phyloP scores from a whole-genome alignment of 1,139 yeast genomes.

The Saccharomyces uvarum region DNA sequence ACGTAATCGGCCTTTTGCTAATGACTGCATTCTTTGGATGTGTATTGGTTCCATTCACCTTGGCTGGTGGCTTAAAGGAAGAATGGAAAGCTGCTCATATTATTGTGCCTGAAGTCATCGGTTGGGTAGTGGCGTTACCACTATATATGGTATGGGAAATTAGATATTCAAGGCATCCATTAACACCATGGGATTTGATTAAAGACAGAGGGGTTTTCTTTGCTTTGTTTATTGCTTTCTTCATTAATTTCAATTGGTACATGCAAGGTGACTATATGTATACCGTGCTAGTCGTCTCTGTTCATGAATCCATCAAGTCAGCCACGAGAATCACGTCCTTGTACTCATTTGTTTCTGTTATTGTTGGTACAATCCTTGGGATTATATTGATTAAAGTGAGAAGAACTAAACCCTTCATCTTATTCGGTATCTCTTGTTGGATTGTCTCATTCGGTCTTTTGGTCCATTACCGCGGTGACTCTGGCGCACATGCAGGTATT shows the following conservation, averaged over 20 bases:
- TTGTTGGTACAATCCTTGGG: constrained; percentile 52
- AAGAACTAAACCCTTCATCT: constrained; percentile 50
- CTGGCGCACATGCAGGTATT: constrained; percentile 43
- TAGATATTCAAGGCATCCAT: constrained; percentile 43
- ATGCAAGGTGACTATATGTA: constrained; percentile 63
- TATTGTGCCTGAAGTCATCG: constrained; percentile 58
- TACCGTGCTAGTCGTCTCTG: constrained; percentile 53
- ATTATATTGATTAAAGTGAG: constrained; percentile 43
- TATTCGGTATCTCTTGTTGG: constrained; percentile 50
- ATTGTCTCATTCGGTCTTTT: constrained; percentile 50
- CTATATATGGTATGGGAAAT: constrained; percentile 49
- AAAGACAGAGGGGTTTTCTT: constrained; percentile 58
- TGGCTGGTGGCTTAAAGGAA: constrained; percentile 48
- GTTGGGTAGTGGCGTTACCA: constrained; percentile 45
- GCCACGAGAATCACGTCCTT: constrained; percentile 58
- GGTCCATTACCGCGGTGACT: constrained; percentile 42
- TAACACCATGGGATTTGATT: constrained; percentile 43
- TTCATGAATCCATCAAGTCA: constrained; percentile 47
- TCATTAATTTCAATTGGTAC: constrained; percentile 52
- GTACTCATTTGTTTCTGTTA: constrained; percentile 58
- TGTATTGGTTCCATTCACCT: constrained; percentile 43
- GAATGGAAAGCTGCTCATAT: constrained; percentile 51
- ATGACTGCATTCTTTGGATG: constrained; percentile 48
- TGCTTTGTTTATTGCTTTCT: constrained; percentile 46
- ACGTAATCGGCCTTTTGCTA: constrained; percentile 46